Evolutionary conservation across 1,284 basidiomycete genomes (phyloP), one percentile per base, ranked within the genome.

Genomic region (Phaffia rhodozyma): DNA sequence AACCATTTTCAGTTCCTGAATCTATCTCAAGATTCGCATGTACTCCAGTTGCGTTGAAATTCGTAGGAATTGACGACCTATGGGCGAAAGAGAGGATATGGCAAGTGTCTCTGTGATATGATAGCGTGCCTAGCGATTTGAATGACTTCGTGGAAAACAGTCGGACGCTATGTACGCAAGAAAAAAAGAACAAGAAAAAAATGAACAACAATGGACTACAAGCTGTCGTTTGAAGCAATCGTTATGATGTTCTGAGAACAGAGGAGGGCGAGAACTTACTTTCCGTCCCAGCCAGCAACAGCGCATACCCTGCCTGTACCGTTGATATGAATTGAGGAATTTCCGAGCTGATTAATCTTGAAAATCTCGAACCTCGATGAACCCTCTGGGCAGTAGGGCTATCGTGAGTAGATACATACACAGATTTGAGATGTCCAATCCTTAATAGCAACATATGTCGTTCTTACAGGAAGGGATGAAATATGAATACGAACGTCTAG

Each of bases 271-370:
- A 27, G 27, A 7, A 75, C 85, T 70, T 68, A 90, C 90, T 80
- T 83, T 43, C 91, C 90, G 68, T 93, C 90, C 91, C 91, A 93
- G 0, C 89, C 87, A 3, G 86, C 90, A 1, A 90, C 77, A 0
- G 87, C 89, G 68, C 88, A 87, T 0, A 92, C 82, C 32, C 81
- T 79, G 0, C 84, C 87, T 69, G 87, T 84, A 49, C 83, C 79
- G n/a, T 83, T 83, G n/a, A 92, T 81, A 1, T 84, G 80, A 29
- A 92, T 74, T 4, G 83, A 81, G 0, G 81, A 80, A 69, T 91
- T 89, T 1, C 91, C 89, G 0, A 87, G 83, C 67, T 89, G 80
- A 69, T 86, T 90, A n/a, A 84, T 90, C 25, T 70, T 69, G 62
- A 69, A 71, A 9, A 67, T 66, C 30, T 58, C 58, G 47, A 70